These are phyloP conservation scores for Nakazawaea ernobii DNA, from an alignment of 805 yeast species.

Conservation along the genomic window DNA sequence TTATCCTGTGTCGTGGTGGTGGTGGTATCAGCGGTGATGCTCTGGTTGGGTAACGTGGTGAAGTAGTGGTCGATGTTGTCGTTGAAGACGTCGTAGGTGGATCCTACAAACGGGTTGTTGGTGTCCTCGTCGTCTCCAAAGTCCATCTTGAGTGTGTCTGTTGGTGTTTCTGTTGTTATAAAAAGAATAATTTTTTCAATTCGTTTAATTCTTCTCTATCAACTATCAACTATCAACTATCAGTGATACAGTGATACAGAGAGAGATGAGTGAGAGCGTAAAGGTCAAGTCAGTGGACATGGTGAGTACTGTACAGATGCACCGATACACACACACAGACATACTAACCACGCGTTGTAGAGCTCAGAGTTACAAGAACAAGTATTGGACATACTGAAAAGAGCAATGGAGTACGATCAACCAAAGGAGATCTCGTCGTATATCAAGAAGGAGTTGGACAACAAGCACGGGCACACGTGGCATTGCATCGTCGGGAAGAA, in stretches of 20 bases:
- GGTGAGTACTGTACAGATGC: not conserved
- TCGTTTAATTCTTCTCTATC: too few relatives aligned
- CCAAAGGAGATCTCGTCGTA: constrained; percentile 62
- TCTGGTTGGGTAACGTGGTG: not conserved
- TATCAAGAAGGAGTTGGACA: constrained; percentile 61
- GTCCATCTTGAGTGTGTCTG: constrained; percentile 14
- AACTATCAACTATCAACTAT: too few relatives aligned
- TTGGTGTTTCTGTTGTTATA: not conserved
- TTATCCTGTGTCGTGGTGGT: not conserved
- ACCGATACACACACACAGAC: not conserved
- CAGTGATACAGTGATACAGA: too few relatives aligned
- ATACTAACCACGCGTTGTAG: constrained; percentile 14
- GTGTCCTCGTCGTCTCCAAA: constrained; percentile 28
- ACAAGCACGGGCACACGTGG: constrained; percentile 66
- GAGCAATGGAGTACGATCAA: constrained; percentile 11
- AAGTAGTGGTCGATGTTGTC: constrained; percentile 13
- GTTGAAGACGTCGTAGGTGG: constrained; percentile 23
- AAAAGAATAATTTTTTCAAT: too few relatives aligned
- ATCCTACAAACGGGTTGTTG: constrained; percentile 31
- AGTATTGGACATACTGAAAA: constrained; percentile 18
- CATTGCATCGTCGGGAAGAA: constrained; percentile 77
- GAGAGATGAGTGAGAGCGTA: not conserved
- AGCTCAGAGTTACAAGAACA: constrained; percentile 47
- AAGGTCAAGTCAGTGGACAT: not conserved
- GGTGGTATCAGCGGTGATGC: not conserved